phyloP scores from a whole-genome alignment of 1,139 yeast species.

The Saccharomycopsis crataegensis region DNA sequence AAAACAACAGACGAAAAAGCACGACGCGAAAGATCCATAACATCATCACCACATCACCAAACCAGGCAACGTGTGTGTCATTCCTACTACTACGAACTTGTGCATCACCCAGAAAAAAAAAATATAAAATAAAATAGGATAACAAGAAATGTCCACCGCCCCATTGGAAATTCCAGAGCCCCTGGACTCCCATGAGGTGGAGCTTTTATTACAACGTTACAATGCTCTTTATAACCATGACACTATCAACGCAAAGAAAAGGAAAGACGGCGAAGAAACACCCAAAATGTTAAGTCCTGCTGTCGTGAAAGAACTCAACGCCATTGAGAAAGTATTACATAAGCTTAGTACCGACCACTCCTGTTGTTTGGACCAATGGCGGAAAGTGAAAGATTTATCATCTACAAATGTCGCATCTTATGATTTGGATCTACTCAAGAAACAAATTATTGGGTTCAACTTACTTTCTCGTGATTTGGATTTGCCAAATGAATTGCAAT shows the following conservation, averaged over 20 bases:
- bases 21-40: no score
- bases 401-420: slow-evolving; percentile 23
- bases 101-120: background rate
- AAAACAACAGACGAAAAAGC: no score
- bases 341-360: slow-evolving; percentile 24
- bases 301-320: slow-evolving; percentile 25
- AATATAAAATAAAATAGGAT: no score
- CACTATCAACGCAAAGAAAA: background rate
- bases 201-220: slow-evolving; percentile 14
- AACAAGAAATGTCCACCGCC: background rate
- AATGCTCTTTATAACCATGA: slow-evolving; percentile 8
- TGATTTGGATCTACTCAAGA: slow-evolving; percentile 48
- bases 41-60: no score
- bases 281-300: background rate
- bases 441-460: slow-evolving; percentile 72
- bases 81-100: background rate
- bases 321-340: slow-evolving; percentile 30
- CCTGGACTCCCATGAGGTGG: slow-evolving; percentile 11
- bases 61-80: no score
- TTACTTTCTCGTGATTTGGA: slow-evolving; percentile 71
- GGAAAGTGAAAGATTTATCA: slow-evolving; percentile 11
- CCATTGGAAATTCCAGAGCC: slow-evolving; percentile 11
- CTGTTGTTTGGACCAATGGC: background rate
- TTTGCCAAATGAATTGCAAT: slow-evolving; percentile 47
- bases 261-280: background rate